Evolutionary conservation across 495 filamentous ascomycete species (phyloP), one percentile per base, ranked within the genome.

Genomic region (Letharia columbiana): DNA sequence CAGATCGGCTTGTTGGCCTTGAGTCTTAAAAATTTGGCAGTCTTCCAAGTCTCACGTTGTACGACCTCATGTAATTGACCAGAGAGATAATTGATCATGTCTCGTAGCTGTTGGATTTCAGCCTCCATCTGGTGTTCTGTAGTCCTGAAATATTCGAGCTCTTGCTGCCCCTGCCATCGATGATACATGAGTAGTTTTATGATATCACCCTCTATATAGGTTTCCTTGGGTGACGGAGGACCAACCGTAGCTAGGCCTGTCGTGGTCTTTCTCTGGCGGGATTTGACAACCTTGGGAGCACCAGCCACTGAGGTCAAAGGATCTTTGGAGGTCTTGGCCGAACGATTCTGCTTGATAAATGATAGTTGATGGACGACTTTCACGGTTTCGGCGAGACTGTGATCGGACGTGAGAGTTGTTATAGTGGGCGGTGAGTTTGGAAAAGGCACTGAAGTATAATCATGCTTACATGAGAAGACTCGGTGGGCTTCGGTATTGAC

Each of bases 1-100:
- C 61, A 69, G 15, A 57, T 31, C 31, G 67, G 39, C 37, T 69
- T 66, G 40, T 35, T 49, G 9, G 66, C 20, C 37, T 62, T 61
- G 47, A 67, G 18, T 45, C 62, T 57, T 7, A 41, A 40, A 13
- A 72, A 45, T 45, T 68, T 58, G 35, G 58, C 39, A 23, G 65
- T 31, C 45, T 66, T 66, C 33, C 54, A 35, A 11, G 50, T 33
- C 11, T 49, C 63, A 12, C 44, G 56, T 5, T 28, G 20, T 35
- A 50, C 8, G 2, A 23, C 45, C 13, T 60, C 65, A 40, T 68
- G 65, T 57, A 68, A 42, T 31, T 62, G 57, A 37, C 17, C 39
- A 5, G 59, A 31, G 35, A 71, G 65, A 13, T 45, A 28, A 12
- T 52, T 18, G 57, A n/a, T 67, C 18, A 60, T 20, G 13, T 40